phyloP scores from a whole-genome alignment of 306 rosid species.

The Cotoneaster glaucophyllus region DNA sequence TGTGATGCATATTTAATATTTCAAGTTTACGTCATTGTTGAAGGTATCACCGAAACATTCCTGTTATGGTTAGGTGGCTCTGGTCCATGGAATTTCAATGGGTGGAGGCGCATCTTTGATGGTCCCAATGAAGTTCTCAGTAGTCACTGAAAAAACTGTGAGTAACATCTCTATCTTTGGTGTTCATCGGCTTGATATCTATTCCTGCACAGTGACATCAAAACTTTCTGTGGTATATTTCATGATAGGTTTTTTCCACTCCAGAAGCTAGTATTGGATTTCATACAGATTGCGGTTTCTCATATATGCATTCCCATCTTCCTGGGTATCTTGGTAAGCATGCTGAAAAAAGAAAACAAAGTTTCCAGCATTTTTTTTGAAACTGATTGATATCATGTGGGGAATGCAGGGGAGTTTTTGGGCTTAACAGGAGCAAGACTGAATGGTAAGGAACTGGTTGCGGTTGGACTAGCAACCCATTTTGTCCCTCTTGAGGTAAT shows the following conservation, averaged over 20 bases:
- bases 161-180: constrained; percentile 12
- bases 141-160: constrained; percentile 87
- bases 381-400: constrained; percentile 2
- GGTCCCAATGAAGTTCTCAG: constrained; percentile 86
- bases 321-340: constrained; percentile 74
- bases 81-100: constrained; percentile 88
- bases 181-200: not conserved
- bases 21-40: not conserved
- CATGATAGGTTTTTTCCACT: constrained; percentile 68
- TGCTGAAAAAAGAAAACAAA: not conserved
- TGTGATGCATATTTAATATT: not conserved
- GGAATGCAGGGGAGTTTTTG: constrained; percentile 68
- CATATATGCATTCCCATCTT: constrained; percentile 72
- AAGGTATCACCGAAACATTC: constrained; percentile 3
- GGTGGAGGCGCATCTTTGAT: constrained; percentile 95
- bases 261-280: constrained; percentile 95
- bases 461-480: constrained; percentile 82
- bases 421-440: constrained; percentile 76
- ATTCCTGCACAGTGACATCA: constrained; percentile 5
- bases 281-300: constrained; percentile 93
- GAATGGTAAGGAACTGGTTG: constrained; percentile 75
- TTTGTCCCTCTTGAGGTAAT: constrained; percentile 78
- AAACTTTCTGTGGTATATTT: not conserved
- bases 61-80: constrained; percentile 57
- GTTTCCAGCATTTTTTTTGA: not conserved